Base-by-base conservation (phyloP, 1,284 basidiomycete species). In the Pseudozyma tsukubaensis region DNA sequence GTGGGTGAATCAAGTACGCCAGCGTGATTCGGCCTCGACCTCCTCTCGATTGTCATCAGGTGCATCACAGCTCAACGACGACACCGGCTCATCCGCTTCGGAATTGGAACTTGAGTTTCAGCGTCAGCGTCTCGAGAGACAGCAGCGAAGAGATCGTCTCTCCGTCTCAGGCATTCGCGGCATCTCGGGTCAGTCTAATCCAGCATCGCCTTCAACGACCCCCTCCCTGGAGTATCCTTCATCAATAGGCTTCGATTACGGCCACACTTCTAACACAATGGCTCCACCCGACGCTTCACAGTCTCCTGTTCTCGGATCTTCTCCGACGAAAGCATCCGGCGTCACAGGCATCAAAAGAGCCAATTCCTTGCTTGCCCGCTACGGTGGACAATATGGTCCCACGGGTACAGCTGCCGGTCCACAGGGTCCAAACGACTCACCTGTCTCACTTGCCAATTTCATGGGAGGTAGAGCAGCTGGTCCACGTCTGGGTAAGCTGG, bases 401-500 rank as follows among this genome's bases (percentile, higher is more conserved):
- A 84, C 82, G 2, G 82, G 82, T 10, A 64, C 70, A 53, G 81
- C 81, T 1, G 59, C 69, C 0, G 76, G 72, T 1, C 72, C 72
- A 1, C 60, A 63, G 11, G 67, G 57, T 0, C 43, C 68, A 11
- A 52, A 47, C 11, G 71, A 68, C 24, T 61, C 68, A 29, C 79
- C 81, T 6, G 75, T 78, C 36, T 84, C 83, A 14, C 79, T 84
- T 14, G 80, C 80, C 50, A 66, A 74, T 47, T 84, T 84, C 39
- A 84, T 84, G 68, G 83, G 83, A 35, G 83, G 83, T 34, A 81
- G 66, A 49, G 74, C 80, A n/a, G 59, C 77, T 1, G 78, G 80
- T 29, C 79, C 83, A 3, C 74, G 82, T 16, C 72, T 84, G 8
- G 82, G 82, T 18, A 80, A 82, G 55, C 67, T 83, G 1, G 52